Conservation (phyloP, 2,329 filamentous ascomycete genomes). For the Anthostomella pinea region DNA sequence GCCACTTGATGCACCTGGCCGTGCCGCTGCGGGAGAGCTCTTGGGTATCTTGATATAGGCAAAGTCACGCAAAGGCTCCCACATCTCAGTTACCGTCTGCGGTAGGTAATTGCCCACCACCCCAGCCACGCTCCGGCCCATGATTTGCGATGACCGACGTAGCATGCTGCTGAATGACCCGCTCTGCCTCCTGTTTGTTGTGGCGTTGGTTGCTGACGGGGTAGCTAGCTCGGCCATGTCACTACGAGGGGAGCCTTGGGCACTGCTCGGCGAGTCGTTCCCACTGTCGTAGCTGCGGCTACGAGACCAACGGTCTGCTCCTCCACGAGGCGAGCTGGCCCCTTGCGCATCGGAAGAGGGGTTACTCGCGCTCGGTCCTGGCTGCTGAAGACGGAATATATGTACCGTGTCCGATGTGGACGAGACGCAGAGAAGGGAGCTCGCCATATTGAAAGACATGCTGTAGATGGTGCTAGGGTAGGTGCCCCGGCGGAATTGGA, state of each 20-base stretch:
- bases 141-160: conserved; percentile 90
- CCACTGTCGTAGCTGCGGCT: conserved; percentile 54
- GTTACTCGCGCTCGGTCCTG: conserved; percentile 36
- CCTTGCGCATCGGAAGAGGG: conserved; percentile 37
- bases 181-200: conserved; percentile 50
- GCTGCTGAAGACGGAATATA: conserved; percentile 75
- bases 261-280: conserved; percentile 49
- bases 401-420: conserved; percentile 96
- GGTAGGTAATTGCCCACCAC: conserved; percentile 91
- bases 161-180: conserved; percentile 88
- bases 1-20: conserved; percentile 21
- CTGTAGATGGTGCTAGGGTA: conserved; percentile 96
- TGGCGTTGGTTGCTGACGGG: conserved; percentile 26
- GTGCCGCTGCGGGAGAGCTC: conserved; percentile 31
- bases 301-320: conserved; percentile 51
- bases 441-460: conserved; percentile 97
- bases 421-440: conserved; percentile 89
- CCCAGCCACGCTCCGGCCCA: conserved; percentile 83
- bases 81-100: conserved; percentile 93
- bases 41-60: conserved; percentile 93
- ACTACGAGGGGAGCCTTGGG: conserved; percentile 44
- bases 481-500: conserved; percentile 91
- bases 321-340: conserved; percentile 40
- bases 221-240: conserved; percentile 42
- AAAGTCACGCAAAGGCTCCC: conserved; percentile 93